phyloP scores from a whole-genome alignment of 257 asterid species.

The Galeopsis tetrahit region DNA sequence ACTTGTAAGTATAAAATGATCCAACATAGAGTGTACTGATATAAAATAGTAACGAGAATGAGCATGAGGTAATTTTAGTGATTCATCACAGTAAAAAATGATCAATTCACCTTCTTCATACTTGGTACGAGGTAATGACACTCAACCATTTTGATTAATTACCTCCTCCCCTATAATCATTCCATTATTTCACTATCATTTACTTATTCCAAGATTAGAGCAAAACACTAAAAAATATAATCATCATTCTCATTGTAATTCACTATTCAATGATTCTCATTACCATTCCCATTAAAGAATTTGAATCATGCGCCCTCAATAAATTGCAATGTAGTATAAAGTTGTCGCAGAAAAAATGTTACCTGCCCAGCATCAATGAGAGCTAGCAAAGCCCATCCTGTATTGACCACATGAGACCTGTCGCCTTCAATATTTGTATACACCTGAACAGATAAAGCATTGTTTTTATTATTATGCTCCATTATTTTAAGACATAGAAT shows the following conservation, averaged over 20 bases:
- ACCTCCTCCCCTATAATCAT: too few species aligned
- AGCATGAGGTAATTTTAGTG: too few species aligned
- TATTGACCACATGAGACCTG: conserved; percentile 85
- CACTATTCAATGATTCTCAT: too few species aligned
- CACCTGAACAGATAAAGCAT: conserved; percentile 54
- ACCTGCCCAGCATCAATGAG: conserved; percentile 97
- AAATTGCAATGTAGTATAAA: neutral
- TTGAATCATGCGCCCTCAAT: neutral
- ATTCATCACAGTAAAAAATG: too few species aligned
- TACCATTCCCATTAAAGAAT: too few species aligned
- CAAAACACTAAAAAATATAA: too few species aligned
- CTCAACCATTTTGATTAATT: too few species aligned
- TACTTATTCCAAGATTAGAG: too few species aligned
- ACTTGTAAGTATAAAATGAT: conserved; percentile 30
- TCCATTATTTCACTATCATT: too few species aligned
- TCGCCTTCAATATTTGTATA: conserved; percentile 83
- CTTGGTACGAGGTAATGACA: too few species aligned
- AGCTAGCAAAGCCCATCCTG: conserved; percentile 90
- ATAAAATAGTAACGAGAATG: neutral
- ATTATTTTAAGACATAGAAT: neutral
- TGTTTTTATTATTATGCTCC: conserved; percentile 27
- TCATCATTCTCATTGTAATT: too few species aligned
- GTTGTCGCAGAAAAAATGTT: neutral
- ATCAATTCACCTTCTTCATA: too few species aligned
- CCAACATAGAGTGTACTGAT: neutral